Conservation (phyloP, 805 yeast species). For the Metschnikowia gruessii region DNA sequence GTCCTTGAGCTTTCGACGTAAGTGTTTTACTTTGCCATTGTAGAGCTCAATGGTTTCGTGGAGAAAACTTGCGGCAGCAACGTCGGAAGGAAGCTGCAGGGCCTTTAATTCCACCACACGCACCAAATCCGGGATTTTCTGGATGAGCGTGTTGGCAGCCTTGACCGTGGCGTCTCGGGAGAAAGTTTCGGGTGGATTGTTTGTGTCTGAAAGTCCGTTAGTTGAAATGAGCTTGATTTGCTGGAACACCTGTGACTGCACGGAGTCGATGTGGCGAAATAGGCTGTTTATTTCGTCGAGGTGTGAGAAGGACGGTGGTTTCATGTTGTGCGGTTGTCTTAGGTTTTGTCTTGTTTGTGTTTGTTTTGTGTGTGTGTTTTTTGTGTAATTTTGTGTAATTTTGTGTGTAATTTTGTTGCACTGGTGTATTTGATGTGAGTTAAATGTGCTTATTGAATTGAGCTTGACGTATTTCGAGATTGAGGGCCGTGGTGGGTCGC, state of each 20-base stretch:
- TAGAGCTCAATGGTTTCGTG: conserved; percentile 20
- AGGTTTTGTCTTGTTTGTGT: too few species aligned
- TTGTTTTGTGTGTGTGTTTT: too few species aligned
- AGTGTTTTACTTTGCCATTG: conserved; percentile 19
- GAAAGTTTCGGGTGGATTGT: conserved; percentile 13
- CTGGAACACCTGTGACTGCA: conserved; percentile 23
- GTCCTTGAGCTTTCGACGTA: conserved; percentile 27
- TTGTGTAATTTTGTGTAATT: too few species aligned
- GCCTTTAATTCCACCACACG: conserved; percentile 16
- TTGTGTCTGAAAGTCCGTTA: neutral
- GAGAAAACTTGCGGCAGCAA: conserved; percentile 1
- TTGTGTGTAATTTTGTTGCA: too few species aligned
- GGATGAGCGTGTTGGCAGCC: conserved; percentile 19
- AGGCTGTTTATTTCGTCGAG: conserved; percentile 2
- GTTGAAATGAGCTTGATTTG: conserved; percentile 12
- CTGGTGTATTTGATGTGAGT: too few species aligned
- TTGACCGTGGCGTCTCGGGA: conserved; percentile 21
- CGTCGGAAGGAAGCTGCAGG: conserved; percentile 4
- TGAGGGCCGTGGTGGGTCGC: too few species aligned
- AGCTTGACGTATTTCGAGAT: too few species aligned
- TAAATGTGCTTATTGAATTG: too few species aligned
- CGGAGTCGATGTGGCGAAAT: conserved; percentile 20
- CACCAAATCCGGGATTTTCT: conserved; percentile 20
- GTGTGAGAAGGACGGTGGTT: neutral
- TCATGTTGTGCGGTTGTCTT: too few species aligned